A percentile compares a stretch with the other conserved stretches of the same genome.
Evolutionary conservation across 208 protist species (phyloP).

Genomic region (Eutreptiella sp.): DNA sequence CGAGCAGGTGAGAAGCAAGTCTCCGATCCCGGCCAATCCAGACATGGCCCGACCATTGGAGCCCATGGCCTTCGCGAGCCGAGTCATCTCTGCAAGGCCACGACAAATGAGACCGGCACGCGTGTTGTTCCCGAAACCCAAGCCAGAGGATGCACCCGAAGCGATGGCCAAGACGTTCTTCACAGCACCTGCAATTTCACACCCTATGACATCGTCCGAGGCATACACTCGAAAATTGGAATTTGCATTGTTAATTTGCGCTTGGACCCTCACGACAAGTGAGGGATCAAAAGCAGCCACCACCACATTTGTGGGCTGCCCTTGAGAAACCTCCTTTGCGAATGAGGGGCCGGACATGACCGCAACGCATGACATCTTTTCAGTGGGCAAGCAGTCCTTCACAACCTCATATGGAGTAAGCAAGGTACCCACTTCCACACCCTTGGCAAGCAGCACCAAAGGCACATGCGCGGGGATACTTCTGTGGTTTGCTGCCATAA

Average conservation of each 20-base stretch:
- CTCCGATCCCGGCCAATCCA: conserved; percentile 72
- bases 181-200: conserved; percentile 74
- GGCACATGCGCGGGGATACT: conserved; percentile 41
- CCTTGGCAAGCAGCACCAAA: conserved; percentile 66
- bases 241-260: conserved; percentile 59
- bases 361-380: conserved; percentile 34
- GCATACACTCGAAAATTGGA: conserved; percentile 67
- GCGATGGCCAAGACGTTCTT: conserved; percentile 82
- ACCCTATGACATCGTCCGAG: conserved; percentile 66
- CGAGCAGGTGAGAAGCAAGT: conserved; percentile 76
- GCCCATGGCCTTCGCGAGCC: conserved; percentile 61
- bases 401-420: conserved; percentile 70
- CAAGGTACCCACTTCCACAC: conserved; percentile 65
- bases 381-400: not conserved
- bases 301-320: conserved; percentile 63
- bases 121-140: conserved; percentile 62
- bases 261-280: conserved; percentile 55
- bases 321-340: conserved; percentile 69
- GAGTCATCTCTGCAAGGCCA: conserved; percentile 70
- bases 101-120: conserved; percentile 66
- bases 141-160: conserved; percentile 56
- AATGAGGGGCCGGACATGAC: conserved; percentile 77
- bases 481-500: too few species aligned
- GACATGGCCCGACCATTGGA: conserved; percentile 66
- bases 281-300: conserved; percentile 54